Percentiles rank a stretch among this genome's conserved stretches.
These are phyloP conservation scores for Phoenix roebelenii DNA, from an alignment of 176 grass and related monocot species.

Conservation along the genomic window DNA sequence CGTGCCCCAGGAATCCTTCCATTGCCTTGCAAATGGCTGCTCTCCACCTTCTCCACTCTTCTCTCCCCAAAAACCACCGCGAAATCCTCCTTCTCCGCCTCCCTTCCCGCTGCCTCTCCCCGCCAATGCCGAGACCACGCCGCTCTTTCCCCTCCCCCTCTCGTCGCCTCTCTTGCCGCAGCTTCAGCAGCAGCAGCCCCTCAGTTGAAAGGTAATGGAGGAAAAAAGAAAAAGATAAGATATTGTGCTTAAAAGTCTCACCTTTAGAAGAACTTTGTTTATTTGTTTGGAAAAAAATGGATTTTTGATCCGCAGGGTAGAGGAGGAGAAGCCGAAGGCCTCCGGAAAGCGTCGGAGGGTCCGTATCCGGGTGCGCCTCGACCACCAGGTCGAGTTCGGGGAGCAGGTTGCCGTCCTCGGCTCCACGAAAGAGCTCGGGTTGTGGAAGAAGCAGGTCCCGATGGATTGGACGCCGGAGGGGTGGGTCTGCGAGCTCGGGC, in stretches of 20 bases:
- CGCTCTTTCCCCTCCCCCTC: too few species aligned
- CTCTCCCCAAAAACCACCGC: too few species aligned
- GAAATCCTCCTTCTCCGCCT: too few species aligned
- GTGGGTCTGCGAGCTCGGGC: slow-evolving; percentile 57
- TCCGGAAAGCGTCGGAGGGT: slow-evolving; percentile 27
- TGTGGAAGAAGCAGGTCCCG: slow-evolving; percentile 52
- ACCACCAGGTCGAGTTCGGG: slow-evolving; percentile 83
- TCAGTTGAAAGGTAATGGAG: too few species aligned
- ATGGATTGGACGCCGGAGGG: slow-evolving; percentile 67
- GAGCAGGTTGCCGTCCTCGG: slow-evolving; percentile 75
- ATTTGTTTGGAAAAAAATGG: neutral
- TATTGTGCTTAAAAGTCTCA: neutral
- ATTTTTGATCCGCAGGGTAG: slow-evolving; percentile 33
- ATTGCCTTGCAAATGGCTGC: too few species aligned
- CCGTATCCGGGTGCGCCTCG: slow-evolving; percentile 36
- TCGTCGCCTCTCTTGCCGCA: too few species aligned
- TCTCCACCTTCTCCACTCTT: too few species aligned
- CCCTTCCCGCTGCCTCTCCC: too few species aligned
- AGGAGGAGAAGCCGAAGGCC: slow-evolving; percentile 24
- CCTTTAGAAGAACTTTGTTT: neutral
- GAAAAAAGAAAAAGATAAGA: too few species aligned
- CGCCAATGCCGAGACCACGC: too few species aligned
- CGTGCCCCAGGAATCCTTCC: too few species aligned
- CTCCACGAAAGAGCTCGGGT: slow-evolving; percentile 60
- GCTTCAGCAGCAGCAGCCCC: too few species aligned